phyloP scores from a whole-genome alignment of 2,329 filamentous ascomycete species.

The Claviceps monticola region DNA sequence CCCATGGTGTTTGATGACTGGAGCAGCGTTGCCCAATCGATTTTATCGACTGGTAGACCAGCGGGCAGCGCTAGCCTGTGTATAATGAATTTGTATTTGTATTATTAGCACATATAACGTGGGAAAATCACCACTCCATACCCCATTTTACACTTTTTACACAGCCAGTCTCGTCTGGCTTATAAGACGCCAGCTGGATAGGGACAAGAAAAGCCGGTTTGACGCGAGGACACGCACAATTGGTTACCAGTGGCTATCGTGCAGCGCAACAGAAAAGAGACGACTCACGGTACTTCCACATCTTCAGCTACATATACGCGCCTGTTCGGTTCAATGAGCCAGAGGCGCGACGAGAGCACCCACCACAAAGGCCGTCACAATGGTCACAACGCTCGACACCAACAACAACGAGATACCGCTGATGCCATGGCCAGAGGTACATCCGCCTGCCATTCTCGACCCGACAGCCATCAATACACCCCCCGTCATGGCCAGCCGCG shows the following conservation, averaged over 20 bases:
- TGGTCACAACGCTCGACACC: constrained; percentile 46
- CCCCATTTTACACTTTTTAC: no score
- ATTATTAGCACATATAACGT: neutral
- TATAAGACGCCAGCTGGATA: neutral
- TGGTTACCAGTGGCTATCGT: no score
- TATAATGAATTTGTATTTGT: neutral
- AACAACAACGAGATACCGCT: constrained; percentile 51
- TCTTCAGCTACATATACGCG: no score
- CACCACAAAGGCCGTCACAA: constrained; percentile 41
- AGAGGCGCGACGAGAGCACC: constrained; percentile 24
- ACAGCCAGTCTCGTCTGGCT: neutral
- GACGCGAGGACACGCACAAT: no score
- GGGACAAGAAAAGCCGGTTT: neutral
- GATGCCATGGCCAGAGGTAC: constrained; percentile 56
- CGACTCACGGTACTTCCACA: no score
- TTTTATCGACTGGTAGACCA: neutral
- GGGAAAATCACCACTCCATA: no score
- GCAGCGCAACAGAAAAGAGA: no score
- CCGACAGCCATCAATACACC: constrained; percentile 46
- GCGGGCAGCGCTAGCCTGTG: neutral
- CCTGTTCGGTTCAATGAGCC: constrained; percentile 10
- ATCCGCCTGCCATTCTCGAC: constrained; percentile 48
- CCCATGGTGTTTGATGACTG: neutral
- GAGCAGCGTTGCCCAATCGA: neutral
- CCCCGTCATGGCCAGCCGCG: constrained; percentile 31